Conservation (phyloP, 345 rosid species). For the Citrus unshiu region DNA sequence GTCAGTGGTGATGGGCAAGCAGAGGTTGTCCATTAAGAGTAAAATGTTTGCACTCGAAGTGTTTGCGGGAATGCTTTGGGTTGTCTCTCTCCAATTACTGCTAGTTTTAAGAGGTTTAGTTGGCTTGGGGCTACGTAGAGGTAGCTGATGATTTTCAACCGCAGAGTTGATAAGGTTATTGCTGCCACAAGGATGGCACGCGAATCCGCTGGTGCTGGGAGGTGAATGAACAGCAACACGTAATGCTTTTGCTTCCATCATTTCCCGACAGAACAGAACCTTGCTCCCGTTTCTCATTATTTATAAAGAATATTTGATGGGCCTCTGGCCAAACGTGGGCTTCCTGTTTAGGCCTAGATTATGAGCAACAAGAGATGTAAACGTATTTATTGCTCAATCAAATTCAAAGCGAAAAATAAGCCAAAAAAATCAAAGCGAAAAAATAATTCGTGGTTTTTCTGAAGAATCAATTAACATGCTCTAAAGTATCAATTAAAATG, state of each 20-base stretch:
- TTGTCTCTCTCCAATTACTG: background rate
- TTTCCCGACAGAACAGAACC: background rate
- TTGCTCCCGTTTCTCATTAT: background rate
- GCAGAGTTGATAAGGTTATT: background rate
- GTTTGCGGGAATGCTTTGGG: background rate
- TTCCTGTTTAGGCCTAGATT: background rate
- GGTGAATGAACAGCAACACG: background rate
- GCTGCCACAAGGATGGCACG: background rate
- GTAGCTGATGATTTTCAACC: background rate
- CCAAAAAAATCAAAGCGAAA: too few relatives aligned
- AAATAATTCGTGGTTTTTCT: too few relatives aligned
- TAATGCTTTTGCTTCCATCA: background rate
- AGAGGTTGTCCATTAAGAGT: constrained; percentile 48
- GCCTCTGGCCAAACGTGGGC: background rate
- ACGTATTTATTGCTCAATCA: too few relatives aligned
- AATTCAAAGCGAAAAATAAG: too few relatives aligned
- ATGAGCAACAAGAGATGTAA: too few relatives aligned
- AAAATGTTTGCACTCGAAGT: constrained; percentile 37
- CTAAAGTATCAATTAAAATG: too few relatives aligned
- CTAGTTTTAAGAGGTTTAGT: background rate
- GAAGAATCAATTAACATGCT: too few relatives aligned
- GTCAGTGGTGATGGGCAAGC: constrained; percentile 44
- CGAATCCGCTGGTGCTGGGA: background rate
- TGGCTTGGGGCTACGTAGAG: background rate
- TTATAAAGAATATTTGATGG: background rate